Evolutionary conservation across 2,329 filamentous ascomycete genomes (phyloP).

Genomic region (Ceratocystis papillata): DNA sequence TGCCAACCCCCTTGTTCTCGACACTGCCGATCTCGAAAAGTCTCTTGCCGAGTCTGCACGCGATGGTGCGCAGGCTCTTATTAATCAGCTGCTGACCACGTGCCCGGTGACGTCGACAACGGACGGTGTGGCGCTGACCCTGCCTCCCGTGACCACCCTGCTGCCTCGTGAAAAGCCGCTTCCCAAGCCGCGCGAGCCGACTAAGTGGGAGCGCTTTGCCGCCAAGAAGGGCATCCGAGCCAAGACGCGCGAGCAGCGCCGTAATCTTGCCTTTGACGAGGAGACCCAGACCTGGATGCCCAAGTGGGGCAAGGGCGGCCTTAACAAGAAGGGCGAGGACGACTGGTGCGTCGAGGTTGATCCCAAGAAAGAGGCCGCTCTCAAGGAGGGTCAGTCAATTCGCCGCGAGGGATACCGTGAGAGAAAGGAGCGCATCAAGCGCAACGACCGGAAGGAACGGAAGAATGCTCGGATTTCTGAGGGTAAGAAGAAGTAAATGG

Average conservation of each 20-base stretch:
- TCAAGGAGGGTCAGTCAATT: constrained; percentile 51
- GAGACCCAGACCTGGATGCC: constrained; percentile 77
- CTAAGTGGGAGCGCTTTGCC: constrained; percentile 94
- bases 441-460: constrained; percentile 59
- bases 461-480: constrained; percentile 48
- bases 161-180: constrained; percentile 89
- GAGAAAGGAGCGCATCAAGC: constrained; percentile 57
- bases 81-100: constrained; percentile 88
- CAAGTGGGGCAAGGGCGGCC: constrained; percentile 89
- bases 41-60: constrained; percentile 64
- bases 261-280: constrained; percentile 74
- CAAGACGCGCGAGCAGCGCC: constrained; percentile 66
- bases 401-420: constrained; percentile 52
- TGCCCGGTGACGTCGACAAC: constrained; percentile 63
- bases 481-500: constrained; percentile 24
- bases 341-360: constrained; percentile 93
- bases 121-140: constrained; percentile 63
- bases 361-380: constrained; percentile 55
- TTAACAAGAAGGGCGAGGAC: constrained; percentile 71
- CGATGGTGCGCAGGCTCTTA: constrained; percentile 79
- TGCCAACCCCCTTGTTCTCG: constrained; percentile 63
- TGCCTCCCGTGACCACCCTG: constrained; percentile 58
- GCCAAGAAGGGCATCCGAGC: constrained; percentile 92
- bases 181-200: constrained; percentile 67
- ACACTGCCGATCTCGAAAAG: constrained; percentile 47